Base-by-base conservation (phyloP, 1,139 yeast genomes). In the Scheffersomyces parashehatae region DNA sequence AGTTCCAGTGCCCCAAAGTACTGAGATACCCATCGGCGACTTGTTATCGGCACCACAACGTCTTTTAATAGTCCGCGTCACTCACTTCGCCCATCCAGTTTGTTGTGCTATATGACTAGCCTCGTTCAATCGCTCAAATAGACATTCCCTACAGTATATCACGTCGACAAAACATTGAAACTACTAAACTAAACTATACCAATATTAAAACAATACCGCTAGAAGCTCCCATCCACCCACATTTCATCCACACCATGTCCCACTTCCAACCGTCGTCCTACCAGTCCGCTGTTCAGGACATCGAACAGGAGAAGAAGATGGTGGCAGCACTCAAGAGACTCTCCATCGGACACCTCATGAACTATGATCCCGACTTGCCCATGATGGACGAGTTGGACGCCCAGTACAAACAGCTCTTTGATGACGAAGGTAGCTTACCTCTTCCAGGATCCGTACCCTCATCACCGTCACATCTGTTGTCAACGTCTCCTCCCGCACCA, bases 281-380 rank as follows among this genome's bases (percentile, higher is more conserved):
- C 52, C 74, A 67, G 53, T 63, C 70, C 36, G 80, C 80, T 10
- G 79, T 75, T 34, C 72, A 70, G 52, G 77, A 72, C 45, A 67
- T 75, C 40, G 82, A 79, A 55, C 80, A 75, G 54, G 84, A 80
- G 55, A 76, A 79, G 62, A 75, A 76, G 60, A 75, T 77, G 68
- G 84, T 80, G 52, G 78, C 81, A 30, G 82, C 83, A 11, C 65
- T 80, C 48, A 80, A 80, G 56, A 65, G 85, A 44, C 63, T 79
- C 20, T 76, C 82, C 6, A 77, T 80, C 12, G 84, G 84, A 11
- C 72, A 77, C 55, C 60, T 73, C 58, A 68, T 80, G 69, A 72
- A 67, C 49, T 77, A 72, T 49, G 84, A 80, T 51, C 84, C 84
- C 3, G 85, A 80, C 54, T 62, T 79, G 35, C 83, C 83, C 7